phyloP scores from a whole-genome alignment of 1,139 yeast genomes.

The Sugiyamaella japonica region DNA sequence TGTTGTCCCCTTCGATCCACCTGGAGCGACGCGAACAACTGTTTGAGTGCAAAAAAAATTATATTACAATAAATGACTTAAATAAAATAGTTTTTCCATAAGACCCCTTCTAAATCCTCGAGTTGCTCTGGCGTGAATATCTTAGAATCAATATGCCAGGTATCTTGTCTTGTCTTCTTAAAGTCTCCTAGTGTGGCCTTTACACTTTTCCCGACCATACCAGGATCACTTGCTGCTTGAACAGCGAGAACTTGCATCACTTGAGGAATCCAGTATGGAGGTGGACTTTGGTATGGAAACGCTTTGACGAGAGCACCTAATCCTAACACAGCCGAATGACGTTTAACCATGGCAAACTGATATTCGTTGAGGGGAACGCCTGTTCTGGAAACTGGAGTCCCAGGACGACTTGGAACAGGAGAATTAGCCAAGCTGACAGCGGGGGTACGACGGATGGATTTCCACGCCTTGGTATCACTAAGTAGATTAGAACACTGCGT shows the following conservation, averaged over 20 bases:
- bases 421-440: conserved; percentile 12
- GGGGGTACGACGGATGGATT: conserved; percentile 24
- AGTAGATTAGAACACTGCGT: conserved; percentile 45
- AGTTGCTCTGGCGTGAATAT: conserved; percentile 77
- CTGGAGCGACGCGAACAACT: too few relatives aligned
- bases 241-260: conserved; percentile 69
- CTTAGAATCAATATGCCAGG: conserved; percentile 89
- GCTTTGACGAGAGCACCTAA: conserved; percentile 88
- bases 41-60: background rate
- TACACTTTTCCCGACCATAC: conserved; percentile 81
- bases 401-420: conserved; percentile 19
- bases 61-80: conserved; percentile 35
- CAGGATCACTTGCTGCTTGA: conserved; percentile 66
- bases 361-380: conserved; percentile 26
- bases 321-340: conserved; percentile 90
- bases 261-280: conserved; percentile 86
- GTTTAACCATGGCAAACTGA: conserved; percentile 42
- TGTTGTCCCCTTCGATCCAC: too few relatives aligned
- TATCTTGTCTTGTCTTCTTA: conserved; percentile 90
- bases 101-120: conserved; percentile 90
- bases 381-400: conserved; percentile 24
- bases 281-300: conserved; percentile 87
- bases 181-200: conserved; percentile 80
- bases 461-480: conserved; percentile 29
- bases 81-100: conserved; percentile 90